A percentile compares a stretch with the other conserved stretches of the same genome.
phyloP scores from a whole-genome alignment of 805 yeast species.

The Kluyveromyces nonfermentans region DNA sequence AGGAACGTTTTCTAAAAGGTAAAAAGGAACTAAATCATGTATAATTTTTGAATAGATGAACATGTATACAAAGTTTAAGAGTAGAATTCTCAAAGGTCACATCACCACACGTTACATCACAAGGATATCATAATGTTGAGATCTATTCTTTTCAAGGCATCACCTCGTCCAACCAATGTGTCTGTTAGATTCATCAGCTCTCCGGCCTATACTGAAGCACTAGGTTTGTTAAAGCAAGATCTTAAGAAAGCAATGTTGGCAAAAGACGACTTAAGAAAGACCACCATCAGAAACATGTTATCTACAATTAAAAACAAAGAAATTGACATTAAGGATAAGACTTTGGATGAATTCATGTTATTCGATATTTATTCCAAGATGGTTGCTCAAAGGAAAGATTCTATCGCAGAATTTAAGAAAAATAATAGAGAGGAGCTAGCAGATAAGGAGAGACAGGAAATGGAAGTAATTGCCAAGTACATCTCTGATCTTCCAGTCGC shows the following conservation, averaged over 20 bases:
- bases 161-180: not conserved
- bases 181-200: slow-evolving; percentile 28
- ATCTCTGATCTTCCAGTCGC: slow-evolving; percentile 38
- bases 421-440: slow-evolving; percentile 45
- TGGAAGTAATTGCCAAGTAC: slow-evolving; percentile 34
- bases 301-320: slow-evolving; percentile 38
- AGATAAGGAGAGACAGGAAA: slow-evolving; percentile 42
- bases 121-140: not conserved
- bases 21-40: too few species aligned
- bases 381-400: slow-evolving; percentile 40
- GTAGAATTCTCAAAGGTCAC: not conserved
- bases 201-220: slow-evolving; percentile 29
- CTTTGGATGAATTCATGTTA: slow-evolving; percentile 30
- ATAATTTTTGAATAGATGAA: too few species aligned
- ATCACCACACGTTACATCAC: not conserved
- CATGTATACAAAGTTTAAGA: too few species aligned
- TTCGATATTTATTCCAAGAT: slow-evolving; percentile 34
- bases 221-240: slow-evolving; percentile 31
- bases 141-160: not conserved
- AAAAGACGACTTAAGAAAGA: slow-evolving; percentile 34
- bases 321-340: slow-evolving; percentile 29
- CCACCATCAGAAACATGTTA: slow-evolving; percentile 36
- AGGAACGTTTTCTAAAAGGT: too few species aligned
- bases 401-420: slow-evolving; percentile 37
- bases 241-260: slow-evolving; percentile 41